Percentiles rank a stretch among this genome's conserved stretches.
Evolutionary conservation across 192 early-diverging fungal genomes (phyloP).

Genomic region (Linnemannia zychae): DNA sequence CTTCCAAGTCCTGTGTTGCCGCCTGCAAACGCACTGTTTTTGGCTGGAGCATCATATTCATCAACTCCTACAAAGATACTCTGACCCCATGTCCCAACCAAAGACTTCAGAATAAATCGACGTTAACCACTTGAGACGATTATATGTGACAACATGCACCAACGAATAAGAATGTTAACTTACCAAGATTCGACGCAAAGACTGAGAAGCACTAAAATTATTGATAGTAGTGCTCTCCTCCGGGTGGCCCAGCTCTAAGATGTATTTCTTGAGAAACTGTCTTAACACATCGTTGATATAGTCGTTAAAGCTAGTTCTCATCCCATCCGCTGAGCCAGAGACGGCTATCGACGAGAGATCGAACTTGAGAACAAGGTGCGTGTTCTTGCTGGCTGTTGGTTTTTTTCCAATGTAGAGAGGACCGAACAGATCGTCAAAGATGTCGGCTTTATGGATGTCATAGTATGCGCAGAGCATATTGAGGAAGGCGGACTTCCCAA

Average conservation of each 20-base stretch:
- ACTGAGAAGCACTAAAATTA: slow-evolving; percentile 15
- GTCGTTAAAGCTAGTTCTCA: slow-evolving; percentile 23
- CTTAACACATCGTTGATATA: slow-evolving; percentile 26
- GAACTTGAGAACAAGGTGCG: slow-evolving; percentile 54
- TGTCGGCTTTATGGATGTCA: slow-evolving; percentile 41
- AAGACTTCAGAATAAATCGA: slow-evolving; percentile 27
- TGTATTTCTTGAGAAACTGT: slow-evolving; percentile 23
- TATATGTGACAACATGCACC: background rate
- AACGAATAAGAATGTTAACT: slow-evolving; percentile 19
- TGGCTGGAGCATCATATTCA: slow-evolving; percentile 51
- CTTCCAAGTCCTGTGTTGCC: slow-evolving; percentile 24
- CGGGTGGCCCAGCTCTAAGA: slow-evolving; percentile 21
- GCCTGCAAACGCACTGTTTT: slow-evolving; percentile 48
- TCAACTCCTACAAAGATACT: slow-evolving; percentile 56
- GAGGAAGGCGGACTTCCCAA: slow-evolving; percentile 52
- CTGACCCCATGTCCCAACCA: slow-evolving; percentile 38
- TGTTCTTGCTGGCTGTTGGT: slow-evolving; percentile 43
- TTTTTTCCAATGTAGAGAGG: slow-evolving; percentile 56
- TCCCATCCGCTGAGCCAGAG: slow-evolving; percentile 14
- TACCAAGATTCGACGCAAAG: slow-evolving; percentile 24
- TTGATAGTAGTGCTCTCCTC: slow-evolving; percentile 24
- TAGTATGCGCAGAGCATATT: slow-evolving; percentile 53
- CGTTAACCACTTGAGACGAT: slow-evolving; percentile 18
- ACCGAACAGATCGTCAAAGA: slow-evolving; percentile 50
- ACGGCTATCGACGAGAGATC: slow-evolving; percentile 49